Evolutionary conservation across 441 rosid species (phyloP), one percentile per base, ranked within the genome.

Genomic region (Populus hybrid): DNA sequence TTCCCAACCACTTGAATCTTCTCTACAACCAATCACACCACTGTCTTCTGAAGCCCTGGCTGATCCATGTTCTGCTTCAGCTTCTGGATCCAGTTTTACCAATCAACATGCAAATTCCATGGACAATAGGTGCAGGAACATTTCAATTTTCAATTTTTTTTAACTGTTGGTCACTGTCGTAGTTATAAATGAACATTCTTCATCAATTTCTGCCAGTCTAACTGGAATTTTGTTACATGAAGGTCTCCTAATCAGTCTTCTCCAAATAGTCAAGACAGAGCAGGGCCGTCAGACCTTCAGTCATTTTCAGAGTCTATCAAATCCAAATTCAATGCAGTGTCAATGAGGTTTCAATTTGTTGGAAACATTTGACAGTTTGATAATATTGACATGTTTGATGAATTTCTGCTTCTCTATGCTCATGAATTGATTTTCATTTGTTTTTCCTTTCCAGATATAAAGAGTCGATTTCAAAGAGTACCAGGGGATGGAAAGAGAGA

Each of bases 301-400:
- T 90, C 97, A 35, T 93, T 94, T 83, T 93, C 97, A 36, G 98
- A 94, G 42, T 88, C 97, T 65, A 66, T 93, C 7, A 92, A 91
- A 82, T 92, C 98, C 35, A 90, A 93, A 31, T 76, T 91, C 50
- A 91, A 83, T 83, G 90, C 95, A 42, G 89, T 91, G 76, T 95
- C 99, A 71, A 83, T 79, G 23, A 92, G 97, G 99, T 93, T 84
- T 73, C 23, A 2, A 26, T 71, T 64, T 7, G 65, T 31, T 23
- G 38, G 36, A 53, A 64, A 23, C 36, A 20, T 77, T 72, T 38
- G 7, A 69, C n/a, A n/a, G n/a, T n/a, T n/a, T n/a, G n/a, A n/a
- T n/a, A n/a, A n/a, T n/a, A n/a, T n/a, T n/a, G n/a, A n/a, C n/a
- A n/a, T n/a, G n/a, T n/a, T n/a, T n/a, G n/a, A n/a, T n/a, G n/a